phyloP scores from a whole-genome alignment of 2,329 filamentous ascomycete species.

The Penicillium brevicompactum region DNA sequence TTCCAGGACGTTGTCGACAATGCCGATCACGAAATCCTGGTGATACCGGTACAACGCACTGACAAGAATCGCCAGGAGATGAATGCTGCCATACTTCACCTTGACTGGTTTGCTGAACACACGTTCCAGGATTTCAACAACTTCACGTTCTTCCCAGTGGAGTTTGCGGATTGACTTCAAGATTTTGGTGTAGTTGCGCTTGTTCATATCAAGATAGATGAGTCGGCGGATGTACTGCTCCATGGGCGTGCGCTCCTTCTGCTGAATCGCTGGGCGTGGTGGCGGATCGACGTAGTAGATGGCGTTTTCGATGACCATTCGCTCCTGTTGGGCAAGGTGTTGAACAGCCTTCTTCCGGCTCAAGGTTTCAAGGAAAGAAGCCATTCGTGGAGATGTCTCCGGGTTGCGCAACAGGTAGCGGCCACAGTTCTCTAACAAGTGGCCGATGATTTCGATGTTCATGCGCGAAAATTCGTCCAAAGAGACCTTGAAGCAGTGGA shows the following conservation, averaged over 20 bases:
- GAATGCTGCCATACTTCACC: constrained; percentile 96
- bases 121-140: constrained; percentile 78
- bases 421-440: constrained; percentile 93
- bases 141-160: constrained; percentile 95
- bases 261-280: constrained; percentile 87
- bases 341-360: constrained; percentile 95
- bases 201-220: constrained; percentile 90
- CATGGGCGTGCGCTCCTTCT: constrained; percentile 92
- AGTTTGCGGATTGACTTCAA: constrained; percentile 92
- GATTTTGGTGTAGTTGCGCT: constrained; percentile 89
- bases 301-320: constrained; percentile 97
- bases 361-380: constrained; percentile 88
- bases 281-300: constrained; percentile 98
- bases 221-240: constrained; percentile 92
- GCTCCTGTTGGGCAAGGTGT: constrained; percentile 91
- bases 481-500: constrained; percentile 97
- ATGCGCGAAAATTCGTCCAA: constrained; percentile 96
- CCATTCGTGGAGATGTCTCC: constrained; percentile 91
- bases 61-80: constrained; percentile 86
- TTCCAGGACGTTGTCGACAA: constrained; percentile 90
- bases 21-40: constrained; percentile 82
- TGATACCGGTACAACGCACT: constrained; percentile 90
- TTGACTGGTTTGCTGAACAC: constrained; percentile 96
- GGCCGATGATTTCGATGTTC: constrained; percentile 99
- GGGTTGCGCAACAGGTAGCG: constrained; percentile 90